A percentile compares a stretch with the other conserved stretches of the same genome.
These are phyloP conservation scores for Pseudogymnoascus sp. DNA, from an alignment of 2,329 filamentous ascomycete species.

Conservation along the genomic window DNA sequence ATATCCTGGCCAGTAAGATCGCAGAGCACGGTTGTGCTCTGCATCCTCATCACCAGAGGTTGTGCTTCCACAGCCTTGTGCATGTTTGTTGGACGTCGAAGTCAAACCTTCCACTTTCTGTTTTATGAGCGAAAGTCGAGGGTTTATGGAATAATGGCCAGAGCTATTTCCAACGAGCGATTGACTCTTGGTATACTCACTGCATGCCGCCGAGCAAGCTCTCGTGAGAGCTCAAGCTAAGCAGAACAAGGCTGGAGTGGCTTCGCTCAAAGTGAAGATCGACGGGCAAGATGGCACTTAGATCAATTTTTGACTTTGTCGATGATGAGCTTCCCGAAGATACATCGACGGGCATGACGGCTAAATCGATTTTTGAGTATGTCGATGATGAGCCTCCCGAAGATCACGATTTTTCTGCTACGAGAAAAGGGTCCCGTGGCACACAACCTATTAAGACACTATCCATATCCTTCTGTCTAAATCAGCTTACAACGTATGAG, in stretches of 20 bases:
- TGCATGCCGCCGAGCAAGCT: background rate
- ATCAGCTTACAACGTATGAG: constrained; percentile 21
- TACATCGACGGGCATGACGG: background rate
- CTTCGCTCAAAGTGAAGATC: background rate
- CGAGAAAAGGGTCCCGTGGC: constrained; percentile 12
- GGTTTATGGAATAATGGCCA: background rate
- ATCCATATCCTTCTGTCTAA: constrained; percentile 19
- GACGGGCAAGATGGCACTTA: background rate
- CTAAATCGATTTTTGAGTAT: background rate
- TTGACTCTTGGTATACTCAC: background rate
- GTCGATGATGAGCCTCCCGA: background rate
- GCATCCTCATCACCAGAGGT: background rate
- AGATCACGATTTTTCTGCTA: background rate
- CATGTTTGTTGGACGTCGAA: background rate
- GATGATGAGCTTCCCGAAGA: too few species aligned
- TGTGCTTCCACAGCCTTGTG: background rate
- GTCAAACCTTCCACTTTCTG: background rate
- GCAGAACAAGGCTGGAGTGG: background rate
- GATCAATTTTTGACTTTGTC: too few species aligned
- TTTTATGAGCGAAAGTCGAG: background rate
- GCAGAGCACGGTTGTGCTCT: background rate
- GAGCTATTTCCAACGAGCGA: background rate
- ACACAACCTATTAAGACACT: constrained; percentile 16
- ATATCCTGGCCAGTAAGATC: background rate
- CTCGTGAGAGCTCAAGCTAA: background rate